phyloP scores from a whole-genome alignment of 495 filamentous ascomycete genomes.

The Penicillium egyptiacum region DNA sequence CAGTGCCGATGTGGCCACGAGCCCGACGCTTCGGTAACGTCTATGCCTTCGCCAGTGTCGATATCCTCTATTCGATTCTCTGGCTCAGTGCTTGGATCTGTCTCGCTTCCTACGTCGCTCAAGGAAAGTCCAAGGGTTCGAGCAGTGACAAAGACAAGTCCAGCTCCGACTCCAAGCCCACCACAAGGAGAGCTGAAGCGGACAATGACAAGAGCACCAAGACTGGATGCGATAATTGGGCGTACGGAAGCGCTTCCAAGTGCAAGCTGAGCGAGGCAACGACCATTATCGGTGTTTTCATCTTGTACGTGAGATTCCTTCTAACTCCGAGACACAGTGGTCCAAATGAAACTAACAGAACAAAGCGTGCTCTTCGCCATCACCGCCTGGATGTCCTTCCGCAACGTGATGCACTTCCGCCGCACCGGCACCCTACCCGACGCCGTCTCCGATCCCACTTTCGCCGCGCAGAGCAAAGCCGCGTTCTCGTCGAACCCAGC shows the following conservation, averaged over 20 bases:
- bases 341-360: constrained; percentile 15
- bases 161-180: constrained; percentile 16
- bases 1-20: constrained; percentile 81
- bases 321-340: background rate
- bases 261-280: constrained; percentile 76
- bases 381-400: constrained; percentile 73
- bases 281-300: constrained; percentile 74
- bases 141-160: constrained; percentile 19
- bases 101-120: constrained; percentile 66
- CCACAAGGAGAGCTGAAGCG: constrained; percentile 20
- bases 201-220: constrained; percentile 24
- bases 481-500: constrained; percentile 52
- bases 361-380: constrained; percentile 69
- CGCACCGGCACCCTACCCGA: constrained; percentile 75
- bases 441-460: constrained; percentile 54
- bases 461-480: constrained; percentile 49
- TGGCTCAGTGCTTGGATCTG: constrained; percentile 85
- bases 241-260: constrained; percentile 51
- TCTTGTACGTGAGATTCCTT: constrained; percentile 61
- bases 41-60: constrained; percentile 75
- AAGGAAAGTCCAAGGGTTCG: constrained; percentile 31
- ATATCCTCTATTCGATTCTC: constrained; percentile 69
- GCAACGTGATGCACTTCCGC: constrained; percentile 75
- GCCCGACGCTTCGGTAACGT: constrained; percentile 77
- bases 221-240: constrained; percentile 52